phyloP scores from a whole-genome alignment of 352 stramenopile genomes.

The Pythium dissimile region DNA sequence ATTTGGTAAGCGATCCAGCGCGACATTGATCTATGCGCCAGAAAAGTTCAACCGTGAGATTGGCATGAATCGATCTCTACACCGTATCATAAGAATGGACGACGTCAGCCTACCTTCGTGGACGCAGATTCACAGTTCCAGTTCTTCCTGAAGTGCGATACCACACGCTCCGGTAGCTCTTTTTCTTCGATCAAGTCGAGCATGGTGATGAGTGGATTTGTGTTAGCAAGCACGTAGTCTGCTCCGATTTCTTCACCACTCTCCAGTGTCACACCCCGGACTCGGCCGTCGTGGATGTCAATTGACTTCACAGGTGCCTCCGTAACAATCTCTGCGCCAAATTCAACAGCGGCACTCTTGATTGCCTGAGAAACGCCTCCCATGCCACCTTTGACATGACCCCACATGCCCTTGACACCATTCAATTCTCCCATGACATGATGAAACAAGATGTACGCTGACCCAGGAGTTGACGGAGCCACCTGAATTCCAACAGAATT shows the following conservation, averaged over 20 bases:
- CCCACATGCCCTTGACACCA: conserved; percentile 85
- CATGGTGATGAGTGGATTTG: conserved; percentile 80
- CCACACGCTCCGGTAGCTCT: conserved; percentile 47
- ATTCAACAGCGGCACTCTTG: conserved; percentile 47
- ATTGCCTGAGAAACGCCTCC: conserved; percentile 74
- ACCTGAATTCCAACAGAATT: conserved; percentile 29
- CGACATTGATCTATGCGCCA: conserved; percentile 75
- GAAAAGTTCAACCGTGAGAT: no score
- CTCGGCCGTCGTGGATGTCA: conserved; percentile 36
- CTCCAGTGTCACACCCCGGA: conserved; percentile 60
- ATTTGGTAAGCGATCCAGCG: conserved; percentile 76
- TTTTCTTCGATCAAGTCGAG: conserved; percentile 66
- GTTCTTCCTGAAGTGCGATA: conserved; percentile 73
- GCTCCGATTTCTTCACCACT: conserved; percentile 52
- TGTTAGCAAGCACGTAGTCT: conserved; percentile 73
- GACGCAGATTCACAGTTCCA: conserved; percentile 80
- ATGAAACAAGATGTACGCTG: conserved; percentile 89
- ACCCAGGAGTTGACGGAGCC: conserved; percentile 80
- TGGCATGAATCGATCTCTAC: no score
- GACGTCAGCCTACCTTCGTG: conserved; percentile 46
- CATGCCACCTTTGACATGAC: conserved; percentile 90
- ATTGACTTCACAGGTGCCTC: conserved; percentile 65
- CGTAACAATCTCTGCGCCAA: conserved; percentile 72
- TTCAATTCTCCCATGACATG: conserved; percentile 92
- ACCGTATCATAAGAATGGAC: background rate